A percentile compares a stretch with the other conserved stretches of the same genome.
Evolutionary conservation across 495 filamentous ascomycete genomes (phyloP).

Genomic region (Articulospora tetracladia): DNA sequence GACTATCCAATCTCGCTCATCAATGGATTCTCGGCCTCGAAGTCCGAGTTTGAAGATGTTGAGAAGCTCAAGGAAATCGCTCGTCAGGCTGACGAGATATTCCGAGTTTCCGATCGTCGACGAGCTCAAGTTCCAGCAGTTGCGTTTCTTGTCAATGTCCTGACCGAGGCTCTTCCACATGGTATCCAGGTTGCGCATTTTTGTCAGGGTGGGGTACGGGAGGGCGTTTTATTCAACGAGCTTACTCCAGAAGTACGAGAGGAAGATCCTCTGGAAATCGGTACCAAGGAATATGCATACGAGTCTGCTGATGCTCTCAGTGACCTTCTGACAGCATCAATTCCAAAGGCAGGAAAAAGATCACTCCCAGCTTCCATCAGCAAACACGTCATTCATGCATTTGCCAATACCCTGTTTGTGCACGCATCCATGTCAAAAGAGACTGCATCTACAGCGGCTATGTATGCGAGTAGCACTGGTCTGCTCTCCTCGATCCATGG

Average conservation of each 20-base stretch:
- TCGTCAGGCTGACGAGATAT: slow-evolving; percentile 42
- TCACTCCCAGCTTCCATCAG: slow-evolving; percentile 36
- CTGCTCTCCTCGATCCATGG: slow-evolving; percentile 56
- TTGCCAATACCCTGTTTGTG: slow-evolving; percentile 49
- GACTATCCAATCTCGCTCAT: slow-evolving; percentile 71
- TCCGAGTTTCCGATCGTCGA: slow-evolving; percentile 63
- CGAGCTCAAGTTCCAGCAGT: slow-evolving; percentile 65
- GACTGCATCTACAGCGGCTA: slow-evolving; percentile 51
- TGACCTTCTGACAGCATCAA: slow-evolving; percentile 38
- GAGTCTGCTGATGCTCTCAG: slow-evolving; percentile 38
- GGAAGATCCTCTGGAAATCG: slow-evolving; percentile 55
- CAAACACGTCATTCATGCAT: slow-evolving; percentile 38
- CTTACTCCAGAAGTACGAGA: slow-evolving; percentile 42
- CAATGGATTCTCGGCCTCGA: slow-evolving; percentile 59
- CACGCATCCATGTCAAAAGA: slow-evolving; percentile 55
- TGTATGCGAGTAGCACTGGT: slow-evolving; percentile 61
- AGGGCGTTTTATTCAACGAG: slow-evolving; percentile 56
- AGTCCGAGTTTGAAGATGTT: slow-evolving; percentile 49
- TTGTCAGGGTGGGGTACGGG: slow-evolving; percentile 68
- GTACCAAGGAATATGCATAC: slow-evolving; percentile 49
- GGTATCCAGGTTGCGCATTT: slow-evolving; percentile 57
- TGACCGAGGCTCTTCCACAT: slow-evolving; percentile 51
- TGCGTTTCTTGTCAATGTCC: slow-evolving; percentile 55
- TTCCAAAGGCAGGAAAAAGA: slow-evolving; percentile 32
- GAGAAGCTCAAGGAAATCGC: slow-evolving; percentile 40